phyloP scores from a whole-genome alignment of 1,284 basidiomycete genomes.

The Xerocomus nothofagi region DNA sequence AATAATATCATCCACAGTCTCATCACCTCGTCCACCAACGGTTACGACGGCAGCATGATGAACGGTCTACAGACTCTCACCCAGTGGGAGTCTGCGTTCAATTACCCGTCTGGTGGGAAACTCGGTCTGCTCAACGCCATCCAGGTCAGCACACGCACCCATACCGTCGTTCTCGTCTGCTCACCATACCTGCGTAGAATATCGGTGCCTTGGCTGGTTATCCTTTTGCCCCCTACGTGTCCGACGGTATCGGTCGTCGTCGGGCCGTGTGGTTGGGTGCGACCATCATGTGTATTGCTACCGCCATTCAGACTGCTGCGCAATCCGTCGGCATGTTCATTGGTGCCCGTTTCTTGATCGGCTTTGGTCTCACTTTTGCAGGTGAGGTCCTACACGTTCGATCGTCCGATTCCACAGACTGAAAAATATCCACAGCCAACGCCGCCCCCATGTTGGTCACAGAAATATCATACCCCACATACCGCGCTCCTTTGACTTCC shows the following conservation, averaged over 20 bases:
- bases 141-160: conserved; percentile 47
- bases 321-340: conserved; percentile 80
- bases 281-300: conserved; percentile 60
- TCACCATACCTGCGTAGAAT: conserved; percentile 43
- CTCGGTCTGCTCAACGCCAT: conserved; percentile 77
- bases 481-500: conserved; percentile 71
- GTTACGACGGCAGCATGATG: conserved; percentile 78
- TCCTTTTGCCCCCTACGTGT: conserved; percentile 69
- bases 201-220: conserved; percentile 65
- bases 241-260: conserved; percentile 68
- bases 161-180: not conserved
- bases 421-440: conserved; percentile 40
- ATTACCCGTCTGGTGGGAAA: conserved; percentile 50
- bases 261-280: conserved; percentile 64
- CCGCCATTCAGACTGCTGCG: conserved; percentile 70
- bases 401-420: not conserved
- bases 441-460: conserved; percentile 75
- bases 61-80: conserved; percentile 68
- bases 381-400: conserved; percentile 32
- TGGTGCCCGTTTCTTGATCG: conserved; percentile 75
- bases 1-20: conserved; percentile 41
- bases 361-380: conserved; percentile 77
- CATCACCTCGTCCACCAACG: conserved; percentile 76
- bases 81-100: conserved; percentile 63
- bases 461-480: conserved; percentile 73